A percentile compares a stretch with the other conserved stretches of the same genome.
phyloP scores from a whole-genome alignment of 139 green algal species.

The Edaphochlamys debaryana region DNA sequence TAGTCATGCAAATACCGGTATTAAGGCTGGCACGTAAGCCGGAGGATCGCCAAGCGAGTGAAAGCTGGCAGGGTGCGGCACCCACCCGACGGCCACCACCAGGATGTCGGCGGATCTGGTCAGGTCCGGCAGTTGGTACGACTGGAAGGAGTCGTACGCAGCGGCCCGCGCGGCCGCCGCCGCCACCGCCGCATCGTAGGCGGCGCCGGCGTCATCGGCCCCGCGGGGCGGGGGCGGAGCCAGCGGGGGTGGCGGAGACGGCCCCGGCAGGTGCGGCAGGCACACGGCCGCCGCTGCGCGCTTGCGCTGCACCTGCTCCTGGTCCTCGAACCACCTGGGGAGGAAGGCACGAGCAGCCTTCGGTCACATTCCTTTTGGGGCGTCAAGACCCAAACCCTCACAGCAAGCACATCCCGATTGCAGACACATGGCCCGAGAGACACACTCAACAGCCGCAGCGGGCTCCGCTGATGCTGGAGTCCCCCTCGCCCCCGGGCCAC shows the following conservation, averaged over 20 bases:
- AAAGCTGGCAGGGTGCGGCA: too few relatives aligned
- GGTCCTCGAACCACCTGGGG: conserved; percentile 43
- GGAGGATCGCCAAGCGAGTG: too few relatives aligned
- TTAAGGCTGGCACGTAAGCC: too few relatives aligned
- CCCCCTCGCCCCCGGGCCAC: too few relatives aligned
- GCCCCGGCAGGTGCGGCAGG: conserved; percentile 60
- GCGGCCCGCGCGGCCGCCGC: neutral
- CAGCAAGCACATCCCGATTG: too few relatives aligned
- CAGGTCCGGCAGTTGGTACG: conserved; percentile 60
- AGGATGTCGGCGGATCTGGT: conserved; percentile 80
- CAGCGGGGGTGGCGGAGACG: conserved; percentile 4
- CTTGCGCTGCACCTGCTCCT: conserved; percentile 38
- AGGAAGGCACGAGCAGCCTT: neutral
- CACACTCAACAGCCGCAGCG: too few relatives aligned
- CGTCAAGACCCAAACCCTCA: too few relatives aligned
- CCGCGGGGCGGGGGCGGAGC: neutral
- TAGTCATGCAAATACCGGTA: too few relatives aligned
- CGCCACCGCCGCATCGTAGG: neutral
- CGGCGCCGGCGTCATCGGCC: neutral
- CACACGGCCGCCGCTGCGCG: conserved; percentile 52
- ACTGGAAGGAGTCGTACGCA: conserved; percentile 6
- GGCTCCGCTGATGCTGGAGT: too few relatives aligned
- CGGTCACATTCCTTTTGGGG: too few relatives aligned
- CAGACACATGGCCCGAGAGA: too few relatives aligned
- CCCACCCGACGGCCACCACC: conserved; percentile 79